Evolutionary conservation across 495 filamentous ascomycete species (phyloP).

Genomic region (Penicillium arizonense): DNA sequence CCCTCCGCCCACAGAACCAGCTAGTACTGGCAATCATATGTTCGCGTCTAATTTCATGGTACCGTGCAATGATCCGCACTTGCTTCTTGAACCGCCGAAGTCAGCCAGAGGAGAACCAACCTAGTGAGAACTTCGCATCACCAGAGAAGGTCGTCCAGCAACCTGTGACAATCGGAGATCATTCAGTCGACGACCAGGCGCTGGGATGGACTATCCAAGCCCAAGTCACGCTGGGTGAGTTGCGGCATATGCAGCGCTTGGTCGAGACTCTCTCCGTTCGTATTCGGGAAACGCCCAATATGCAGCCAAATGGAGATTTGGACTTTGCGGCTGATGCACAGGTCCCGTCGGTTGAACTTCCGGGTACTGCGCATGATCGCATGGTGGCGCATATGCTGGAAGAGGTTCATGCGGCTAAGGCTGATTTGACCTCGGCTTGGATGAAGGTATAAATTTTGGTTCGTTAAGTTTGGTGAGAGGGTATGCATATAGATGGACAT

Average conservation of each 20-base stretch:
- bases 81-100: neutral
- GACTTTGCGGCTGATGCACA: neutral
- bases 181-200: constrained; percentile 1
- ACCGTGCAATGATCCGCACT: constrained; percentile 4
- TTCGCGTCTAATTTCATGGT: constrained; percentile 2
- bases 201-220: constrained; percentile 2
- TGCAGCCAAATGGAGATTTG: neutral
- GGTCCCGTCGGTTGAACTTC: neutral
- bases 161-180: constrained; percentile 7
- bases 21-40: constrained; percentile 5
- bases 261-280: constrained; percentile 6
- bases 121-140: neutral
- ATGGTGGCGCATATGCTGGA: neutral
- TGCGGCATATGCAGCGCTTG: constrained; percentile 4
- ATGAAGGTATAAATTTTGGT: neutral
- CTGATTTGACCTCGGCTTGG: neutral
- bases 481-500: too few species aligned
- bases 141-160: constrained; percentile 2
- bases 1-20: constrained; percentile 9
- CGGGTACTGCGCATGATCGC: neutral
- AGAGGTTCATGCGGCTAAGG: neutral
- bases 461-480: too few species aligned
- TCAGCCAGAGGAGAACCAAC: neutral
- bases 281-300: neutral
- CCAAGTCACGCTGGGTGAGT: neutral